These are phyloP conservation scores for Sporothrix curviconia DNA, from an alignment of 2,329 filamentous ascomycete genomes.

Conservation along the genomic window DNA sequence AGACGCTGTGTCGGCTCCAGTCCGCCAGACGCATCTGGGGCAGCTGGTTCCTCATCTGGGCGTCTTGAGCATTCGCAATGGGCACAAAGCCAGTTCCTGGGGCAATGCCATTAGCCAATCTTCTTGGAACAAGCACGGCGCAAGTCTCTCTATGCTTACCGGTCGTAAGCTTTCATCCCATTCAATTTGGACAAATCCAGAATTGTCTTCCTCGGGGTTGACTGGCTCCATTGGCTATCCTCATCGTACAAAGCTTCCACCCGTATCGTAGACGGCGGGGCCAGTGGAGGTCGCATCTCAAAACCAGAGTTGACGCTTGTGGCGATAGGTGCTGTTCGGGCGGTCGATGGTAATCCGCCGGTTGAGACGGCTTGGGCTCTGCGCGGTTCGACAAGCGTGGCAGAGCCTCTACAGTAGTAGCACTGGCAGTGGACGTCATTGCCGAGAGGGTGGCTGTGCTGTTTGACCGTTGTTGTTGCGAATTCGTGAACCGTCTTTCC, in stretches of 20 bases:
- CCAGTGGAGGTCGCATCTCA: constrained; percentile 26
- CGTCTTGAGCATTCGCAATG: constrained; percentile 33
- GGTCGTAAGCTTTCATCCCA: constrained; percentile 66
- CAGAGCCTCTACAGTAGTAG: neutral
- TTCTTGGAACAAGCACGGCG: neutral
- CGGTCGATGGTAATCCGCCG: constrained; percentile 11
- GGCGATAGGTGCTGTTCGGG: constrained; percentile 22
- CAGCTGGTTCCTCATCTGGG: constrained; percentile 16
- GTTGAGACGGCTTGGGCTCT: constrained; percentile 3
- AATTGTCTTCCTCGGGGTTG: constrained; percentile 51
- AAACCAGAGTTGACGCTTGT: constrained; percentile 28
- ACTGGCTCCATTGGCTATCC: constrained; percentile 65
- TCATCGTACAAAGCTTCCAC: constrained; percentile 65
- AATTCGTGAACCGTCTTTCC: constrained; percentile 21
- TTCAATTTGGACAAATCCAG: constrained; percentile 60
- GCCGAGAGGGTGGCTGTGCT: neutral
- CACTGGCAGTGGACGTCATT: neutral
- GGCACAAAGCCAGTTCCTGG: constrained; percentile 29
- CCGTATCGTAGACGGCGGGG: constrained; percentile 49
- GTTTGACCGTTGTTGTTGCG: neutral
- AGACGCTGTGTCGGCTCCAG: constrained; percentile 69
- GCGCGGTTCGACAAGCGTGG: constrained; percentile 6
- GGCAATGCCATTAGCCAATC: neutral
- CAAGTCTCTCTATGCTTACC: constrained; percentile 32
- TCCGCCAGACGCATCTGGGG: constrained; percentile 25